phyloP scores from a whole-genome alignment of 208 protist species.

The Leishmania aethiopica region DNA sequence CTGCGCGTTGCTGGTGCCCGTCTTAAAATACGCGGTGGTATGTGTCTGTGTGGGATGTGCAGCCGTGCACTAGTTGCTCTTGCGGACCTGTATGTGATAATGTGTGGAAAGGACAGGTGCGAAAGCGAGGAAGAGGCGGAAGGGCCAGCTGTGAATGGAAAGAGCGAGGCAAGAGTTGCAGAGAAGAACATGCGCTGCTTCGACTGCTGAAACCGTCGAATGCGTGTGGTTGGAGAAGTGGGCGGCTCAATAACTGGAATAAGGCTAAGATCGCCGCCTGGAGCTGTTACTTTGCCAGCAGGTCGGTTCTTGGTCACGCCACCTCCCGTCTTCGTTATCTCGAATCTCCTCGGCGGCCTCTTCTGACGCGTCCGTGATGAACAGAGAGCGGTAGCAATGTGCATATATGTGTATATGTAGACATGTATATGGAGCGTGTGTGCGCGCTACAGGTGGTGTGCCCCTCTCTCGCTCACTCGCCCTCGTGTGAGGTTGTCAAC shows the following conservation, averaged over 20 bases:
- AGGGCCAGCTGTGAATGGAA: background rate
- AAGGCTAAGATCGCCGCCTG: background rate
- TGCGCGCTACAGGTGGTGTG: background rate
- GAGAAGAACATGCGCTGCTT: background rate
- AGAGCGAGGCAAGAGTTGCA: background rate
- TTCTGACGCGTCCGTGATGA: background rate
- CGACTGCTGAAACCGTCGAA: background rate
- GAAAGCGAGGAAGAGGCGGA: background rate
- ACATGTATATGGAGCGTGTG: background rate
- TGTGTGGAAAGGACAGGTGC: background rate
- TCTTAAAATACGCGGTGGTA: background rate
- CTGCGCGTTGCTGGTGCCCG: background rate
- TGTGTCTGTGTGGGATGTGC: background rate
- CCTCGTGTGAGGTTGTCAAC: background rate
- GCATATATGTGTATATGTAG: background rate
- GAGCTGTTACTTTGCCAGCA: background rate
- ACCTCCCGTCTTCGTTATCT: background rate
- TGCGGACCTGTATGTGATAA: background rate
- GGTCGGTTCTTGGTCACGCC: background rate
- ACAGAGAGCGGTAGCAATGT: background rate
- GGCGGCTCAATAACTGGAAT: background rate
- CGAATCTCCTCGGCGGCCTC: background rate
- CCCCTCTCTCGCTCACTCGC: background rate
- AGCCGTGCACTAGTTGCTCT: background rate
- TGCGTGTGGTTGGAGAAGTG: background rate